Conservation (phyloP, 495 filamentous ascomycete genomes). For the Bacidia gigantensis region DNA sequence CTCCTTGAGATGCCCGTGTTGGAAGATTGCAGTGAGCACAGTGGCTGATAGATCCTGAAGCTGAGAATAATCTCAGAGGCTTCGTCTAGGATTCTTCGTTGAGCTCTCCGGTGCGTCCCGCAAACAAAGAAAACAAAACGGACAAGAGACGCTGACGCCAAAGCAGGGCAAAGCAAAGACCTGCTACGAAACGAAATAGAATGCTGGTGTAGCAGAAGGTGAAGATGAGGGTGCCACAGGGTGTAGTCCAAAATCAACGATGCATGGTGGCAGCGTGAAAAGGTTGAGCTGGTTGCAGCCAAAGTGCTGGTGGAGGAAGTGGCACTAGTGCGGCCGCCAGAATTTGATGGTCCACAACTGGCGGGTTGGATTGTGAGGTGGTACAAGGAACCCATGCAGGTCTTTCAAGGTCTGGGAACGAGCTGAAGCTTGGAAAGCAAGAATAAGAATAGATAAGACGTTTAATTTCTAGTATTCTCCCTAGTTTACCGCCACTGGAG, state of each 20-base stretch:
- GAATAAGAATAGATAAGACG: not conserved
- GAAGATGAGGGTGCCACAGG: not conserved
- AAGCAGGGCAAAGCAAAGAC: not conserved
- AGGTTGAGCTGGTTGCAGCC: constrained; percentile 7
- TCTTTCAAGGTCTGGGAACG: not conserved
- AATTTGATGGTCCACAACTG: not conserved
- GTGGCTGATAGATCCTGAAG: not conserved
- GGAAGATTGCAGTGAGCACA: not conserved
- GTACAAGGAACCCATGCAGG: not conserved
- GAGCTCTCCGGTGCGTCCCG: constrained; percentile 3
- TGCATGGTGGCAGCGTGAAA: not conserved
- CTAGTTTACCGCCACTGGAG: not conserved
- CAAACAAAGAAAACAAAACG: not conserved
- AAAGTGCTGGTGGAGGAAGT: not conserved
- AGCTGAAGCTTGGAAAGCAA: no score
- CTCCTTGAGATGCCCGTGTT: not conserved
- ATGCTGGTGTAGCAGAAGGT: not conserved
- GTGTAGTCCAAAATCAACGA: not conserved
- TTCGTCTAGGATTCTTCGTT: not conserved
- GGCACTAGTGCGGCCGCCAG: not conserved
- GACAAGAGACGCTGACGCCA: constrained; percentile 2
- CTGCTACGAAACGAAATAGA: not conserved
- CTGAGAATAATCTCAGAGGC: not conserved
- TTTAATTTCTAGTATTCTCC: no score
- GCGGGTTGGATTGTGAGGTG: not conserved